Evolutionary conservation across 345 rosid genomes (phyloP).

Genomic region (Noccaea caerulescens): DNA sequence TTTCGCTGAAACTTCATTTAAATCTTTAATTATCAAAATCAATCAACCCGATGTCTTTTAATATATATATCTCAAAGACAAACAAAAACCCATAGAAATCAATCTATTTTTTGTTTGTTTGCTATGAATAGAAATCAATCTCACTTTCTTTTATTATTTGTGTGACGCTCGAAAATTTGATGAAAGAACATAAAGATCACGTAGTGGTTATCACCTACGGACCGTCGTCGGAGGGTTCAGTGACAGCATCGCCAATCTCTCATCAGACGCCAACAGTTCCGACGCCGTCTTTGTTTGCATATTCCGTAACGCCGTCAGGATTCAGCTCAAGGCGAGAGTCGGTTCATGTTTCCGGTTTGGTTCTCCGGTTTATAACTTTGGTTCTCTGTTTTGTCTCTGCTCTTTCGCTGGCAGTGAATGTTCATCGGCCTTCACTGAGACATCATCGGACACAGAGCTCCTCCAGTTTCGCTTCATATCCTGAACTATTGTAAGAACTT

Average conservation of each 20-base stretch:
- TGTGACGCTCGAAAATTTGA: conserved; percentile 2
- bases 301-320: conserved; percentile 51
- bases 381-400: conserved; percentile 69
- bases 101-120: not conserved
- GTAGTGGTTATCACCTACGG: conserved; percentile 42
- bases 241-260: conserved; percentile 42
- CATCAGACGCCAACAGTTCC: conserved; percentile 46
- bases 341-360: conserved; percentile 42
- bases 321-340: conserved; percentile 45
- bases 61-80: conserved; percentile 1
- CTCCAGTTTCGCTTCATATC: conserved; percentile 54
- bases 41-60: not conserved
- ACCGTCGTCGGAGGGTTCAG: conserved; percentile 50
- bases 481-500: conserved; percentile 63
- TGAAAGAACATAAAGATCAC: conserved; percentile 41
- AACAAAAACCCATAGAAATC: not conserved
- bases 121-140: not conserved
- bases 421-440: conserved; percentile 43
- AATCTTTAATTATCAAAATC: not conserved
- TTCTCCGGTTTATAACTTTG: conserved; percentile 58
- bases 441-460: conserved; percentile 32
- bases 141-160: conserved; percentile 3
- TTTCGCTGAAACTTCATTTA: conserved; percentile 38
- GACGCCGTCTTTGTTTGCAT: conserved; percentile 66
- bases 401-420: conserved; percentile 53